These are phyloP conservation scores for Aspergillus panamensis DNA, from an alignment of 495 filamentous ascomycete genomes.

Conservation along the genomic window DNA sequence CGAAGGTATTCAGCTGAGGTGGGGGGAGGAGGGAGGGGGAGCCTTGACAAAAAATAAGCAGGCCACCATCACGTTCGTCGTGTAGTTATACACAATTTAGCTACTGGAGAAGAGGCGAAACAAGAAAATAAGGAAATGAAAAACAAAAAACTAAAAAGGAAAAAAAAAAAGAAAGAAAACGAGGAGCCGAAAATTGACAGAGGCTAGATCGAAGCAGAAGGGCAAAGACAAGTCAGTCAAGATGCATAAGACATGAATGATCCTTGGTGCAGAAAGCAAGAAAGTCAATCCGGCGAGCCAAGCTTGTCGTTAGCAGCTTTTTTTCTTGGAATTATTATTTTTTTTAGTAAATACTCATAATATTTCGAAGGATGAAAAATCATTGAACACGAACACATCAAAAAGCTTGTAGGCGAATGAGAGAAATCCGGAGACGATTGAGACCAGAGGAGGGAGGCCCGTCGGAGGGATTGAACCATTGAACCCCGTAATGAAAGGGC, in stretches of 20 bases:
- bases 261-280: slow-evolving; percentile 1
- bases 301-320: not conserved
- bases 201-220: not conserved
- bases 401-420: not conserved
- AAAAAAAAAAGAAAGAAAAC: not conserved
- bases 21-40: slow-evolving; percentile 6
- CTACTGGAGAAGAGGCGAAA: slow-evolving; percentile 13
- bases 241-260: slow-evolving; percentile 1
- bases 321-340: no score
- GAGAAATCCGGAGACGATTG: slow-evolving; percentile 3
- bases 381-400: not conserved
- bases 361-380: not conserved
- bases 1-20: slow-evolving; percentile 14
- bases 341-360: no score
- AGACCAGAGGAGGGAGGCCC: slow-evolving; percentile 1
- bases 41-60: slow-evolving; percentile 16
- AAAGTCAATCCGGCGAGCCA: not conserved
- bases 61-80: slow-evolving; percentile 12
- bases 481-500: not conserved
- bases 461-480: not conserved
- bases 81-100: slow-evolving; percentile 16
- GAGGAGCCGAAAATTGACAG: not conserved
- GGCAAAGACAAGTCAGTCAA: slow-evolving; percentile 3
- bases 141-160: slow-evolving; percentile 8
- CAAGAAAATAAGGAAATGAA: slow-evolving; percentile 10